These are phyloP conservation scores for Blastobotrys aristatus DNA, from an alignment of 1,139 yeast species.

Conservation along the genomic window DNA sequence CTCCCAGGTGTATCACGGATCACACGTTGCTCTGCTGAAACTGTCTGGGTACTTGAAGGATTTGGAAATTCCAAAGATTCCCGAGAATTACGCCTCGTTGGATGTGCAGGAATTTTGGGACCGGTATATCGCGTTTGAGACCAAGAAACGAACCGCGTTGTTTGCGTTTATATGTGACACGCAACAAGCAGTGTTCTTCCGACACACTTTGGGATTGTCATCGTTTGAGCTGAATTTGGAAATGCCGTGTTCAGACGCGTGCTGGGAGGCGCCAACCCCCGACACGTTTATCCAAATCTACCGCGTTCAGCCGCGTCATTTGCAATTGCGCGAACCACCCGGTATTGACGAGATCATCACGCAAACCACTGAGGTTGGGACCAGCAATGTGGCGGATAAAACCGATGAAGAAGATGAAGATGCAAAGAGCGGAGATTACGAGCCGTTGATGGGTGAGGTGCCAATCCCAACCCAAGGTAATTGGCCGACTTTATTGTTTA, in stretches of 20 bases:
- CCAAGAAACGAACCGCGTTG: conserved; percentile 33
- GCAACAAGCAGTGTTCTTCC: conserved; percentile 32
- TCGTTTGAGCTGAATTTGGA: conserved; percentile 40
- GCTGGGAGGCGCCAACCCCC: conserved; percentile 37
- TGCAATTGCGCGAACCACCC: conserved; percentile 24
- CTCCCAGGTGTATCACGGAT: conserved; percentile 34
- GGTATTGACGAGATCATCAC: conserved; percentile 15
- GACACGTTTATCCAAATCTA: conserved; percentile 30
- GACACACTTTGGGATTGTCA: conserved; percentile 30
- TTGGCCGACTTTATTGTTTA: conserved; percentile 42
- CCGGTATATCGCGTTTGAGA: conserved; percentile 33
- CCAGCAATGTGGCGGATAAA: not conserved
- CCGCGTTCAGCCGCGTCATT: conserved; percentile 34
- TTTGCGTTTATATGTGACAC: conserved; percentile 36
- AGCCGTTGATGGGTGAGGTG: conserved; percentile 9
- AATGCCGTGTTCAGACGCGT: conserved; percentile 41
- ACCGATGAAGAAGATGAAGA: conserved; percentile 3
- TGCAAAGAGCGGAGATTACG: conserved; percentile 4
- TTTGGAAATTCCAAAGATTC: conserved; percentile 22
- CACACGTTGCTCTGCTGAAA: conserved; percentile 31
- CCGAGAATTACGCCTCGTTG: conserved; percentile 14
- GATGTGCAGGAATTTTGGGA: conserved; percentile 29
- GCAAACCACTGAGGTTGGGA: not conserved
- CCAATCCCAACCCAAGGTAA: conserved; percentile 25
- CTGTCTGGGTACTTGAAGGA: conserved; percentile 32